Evolutionary conservation across 2,329 filamentous ascomycete species (phyloP).

Genomic region (Aspergillus sp.): DNA sequence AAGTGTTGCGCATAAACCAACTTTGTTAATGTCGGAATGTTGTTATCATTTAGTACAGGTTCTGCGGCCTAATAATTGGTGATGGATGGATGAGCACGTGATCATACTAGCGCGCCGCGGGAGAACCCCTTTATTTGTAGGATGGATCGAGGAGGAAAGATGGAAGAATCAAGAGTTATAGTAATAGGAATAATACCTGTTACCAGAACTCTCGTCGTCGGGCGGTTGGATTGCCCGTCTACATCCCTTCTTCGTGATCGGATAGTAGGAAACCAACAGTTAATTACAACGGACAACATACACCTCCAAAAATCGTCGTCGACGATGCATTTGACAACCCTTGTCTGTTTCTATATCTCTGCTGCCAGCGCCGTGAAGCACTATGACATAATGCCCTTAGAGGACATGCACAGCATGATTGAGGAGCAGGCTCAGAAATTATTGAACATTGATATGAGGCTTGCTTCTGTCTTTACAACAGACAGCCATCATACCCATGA

Average conservation of each 20-base stretch:
- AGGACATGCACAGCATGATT: background rate
- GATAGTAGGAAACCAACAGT: too few relatives aligned
- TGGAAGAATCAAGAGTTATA: too few relatives aligned
- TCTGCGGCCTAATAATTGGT: too few relatives aligned
- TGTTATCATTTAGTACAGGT: too few relatives aligned
- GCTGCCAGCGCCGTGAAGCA: background rate
- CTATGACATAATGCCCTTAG: background rate
- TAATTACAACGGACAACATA: constrained; percentile 1
- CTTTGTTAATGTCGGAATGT: background rate
- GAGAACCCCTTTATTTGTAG: too few relatives aligned
- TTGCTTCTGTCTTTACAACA: background rate
- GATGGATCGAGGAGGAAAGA: too few relatives aligned
- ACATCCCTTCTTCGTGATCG: too few relatives aligned
- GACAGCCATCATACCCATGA: background rate
- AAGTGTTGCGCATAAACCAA: background rate
- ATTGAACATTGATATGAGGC: background rate
- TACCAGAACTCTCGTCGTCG: too few relatives aligned
- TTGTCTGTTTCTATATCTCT: background rate
- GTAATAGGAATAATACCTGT: too few relatives aligned
- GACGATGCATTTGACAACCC: constrained; percentile 1
- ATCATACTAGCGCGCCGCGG: too few relatives aligned
- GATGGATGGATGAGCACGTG: too few relatives aligned
- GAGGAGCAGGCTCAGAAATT: background rate
- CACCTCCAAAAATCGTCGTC: background rate
- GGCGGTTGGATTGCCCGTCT: too few relatives aligned